phyloP scores from a whole-genome alignment of 345 rosid species.

The Syzygium aromaticum region DNA sequence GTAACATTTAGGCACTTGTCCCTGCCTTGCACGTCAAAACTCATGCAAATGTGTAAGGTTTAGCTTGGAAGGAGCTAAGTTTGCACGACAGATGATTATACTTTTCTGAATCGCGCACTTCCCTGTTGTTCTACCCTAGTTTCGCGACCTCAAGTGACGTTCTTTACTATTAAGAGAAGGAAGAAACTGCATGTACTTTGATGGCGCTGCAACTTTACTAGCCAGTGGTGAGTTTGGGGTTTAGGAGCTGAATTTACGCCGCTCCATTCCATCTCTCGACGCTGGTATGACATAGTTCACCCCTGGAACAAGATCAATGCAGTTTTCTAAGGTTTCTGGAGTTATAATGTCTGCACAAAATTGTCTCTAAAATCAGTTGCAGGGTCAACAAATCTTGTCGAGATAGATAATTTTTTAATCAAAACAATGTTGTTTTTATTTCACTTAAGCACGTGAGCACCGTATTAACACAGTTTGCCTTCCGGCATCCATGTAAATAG shows the following conservation, averaged over 20 bases:
- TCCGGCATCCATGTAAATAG: no score
- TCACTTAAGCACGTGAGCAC: no score
- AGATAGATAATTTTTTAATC: no score
- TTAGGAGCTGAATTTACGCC: not conserved
- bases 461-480: no score
- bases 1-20: not conserved
- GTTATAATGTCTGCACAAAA: not conserved
- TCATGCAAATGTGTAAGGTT: not conserved
- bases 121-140: not conserved
- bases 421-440: no score
- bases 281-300: not conserved
- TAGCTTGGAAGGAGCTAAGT: not conserved
- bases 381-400: not conserved
- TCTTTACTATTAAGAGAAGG: not conserved
- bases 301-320: not conserved
- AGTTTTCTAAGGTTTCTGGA: not conserved
- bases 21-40: not conserved
- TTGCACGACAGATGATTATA: not conserved
- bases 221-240: not conserved
- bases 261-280: not conserved
- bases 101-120: not conserved
- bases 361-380: not conserved
- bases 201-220: not conserved
- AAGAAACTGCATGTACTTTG: not conserved
- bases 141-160: not conserved